Evolutionary conservation across 805 yeast species (phyloP).

Genomic region (Maudiozyma saulgeensis): DNA sequence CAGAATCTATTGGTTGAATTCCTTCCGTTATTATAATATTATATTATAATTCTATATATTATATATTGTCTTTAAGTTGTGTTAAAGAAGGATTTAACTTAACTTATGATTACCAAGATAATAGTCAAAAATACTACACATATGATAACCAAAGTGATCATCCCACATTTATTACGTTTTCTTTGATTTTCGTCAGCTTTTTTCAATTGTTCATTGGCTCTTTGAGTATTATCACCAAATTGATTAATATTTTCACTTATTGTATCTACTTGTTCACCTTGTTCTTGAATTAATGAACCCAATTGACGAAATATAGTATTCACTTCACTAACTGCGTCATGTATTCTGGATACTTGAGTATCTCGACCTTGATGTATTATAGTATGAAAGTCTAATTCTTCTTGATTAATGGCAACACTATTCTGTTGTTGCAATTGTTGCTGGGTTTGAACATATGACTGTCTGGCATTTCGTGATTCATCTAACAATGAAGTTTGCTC

Average conservation of each 20-base stretch:
- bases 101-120: conserved; percentile 35
- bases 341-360: conserved; percentile 59
- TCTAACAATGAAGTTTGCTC: conserved; percentile 36
- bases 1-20: no score
- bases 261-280: conserved; percentile 75
- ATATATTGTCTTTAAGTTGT: not conserved
- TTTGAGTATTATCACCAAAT: conserved; percentile 53
- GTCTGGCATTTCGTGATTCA: not conserved
- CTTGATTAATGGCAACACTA: conserved; percentile 30
- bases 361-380: conserved; percentile 63
- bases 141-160: conserved; percentile 51
- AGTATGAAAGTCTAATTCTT: conserved; percentile 55
- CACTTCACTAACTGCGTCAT: conserved; percentile 73
- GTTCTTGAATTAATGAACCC: conserved; percentile 69
- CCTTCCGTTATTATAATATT: no score
- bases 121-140: conserved; percentile 49
- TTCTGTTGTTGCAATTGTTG: conserved; percentile 27
- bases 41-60: not conserved
- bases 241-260: conserved; percentile 70
- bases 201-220: conserved; percentile 58
- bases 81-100: not conserved
- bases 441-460: conserved; percentile 13
- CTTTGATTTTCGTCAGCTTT: conserved; percentile 72
- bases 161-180: conserved; percentile 61
- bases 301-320: conserved; percentile 78